phyloP scores from a whole-genome alignment of 2,329 filamentous ascomycete genomes.

The Venturia nashicola region DNA sequence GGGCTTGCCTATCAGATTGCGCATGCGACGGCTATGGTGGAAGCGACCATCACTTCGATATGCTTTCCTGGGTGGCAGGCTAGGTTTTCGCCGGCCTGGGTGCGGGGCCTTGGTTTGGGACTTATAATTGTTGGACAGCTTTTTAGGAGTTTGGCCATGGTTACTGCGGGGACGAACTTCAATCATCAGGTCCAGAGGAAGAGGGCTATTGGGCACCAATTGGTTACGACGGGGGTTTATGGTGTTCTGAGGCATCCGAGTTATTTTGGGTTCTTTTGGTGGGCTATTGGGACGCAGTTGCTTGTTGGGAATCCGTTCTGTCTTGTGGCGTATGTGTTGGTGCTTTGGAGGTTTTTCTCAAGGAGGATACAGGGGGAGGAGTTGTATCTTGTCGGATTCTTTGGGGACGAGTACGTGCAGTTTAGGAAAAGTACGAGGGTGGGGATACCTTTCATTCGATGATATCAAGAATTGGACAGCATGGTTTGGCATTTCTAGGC shows the following conservation, averaged over 20 bases:
- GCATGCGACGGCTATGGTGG: slow-evolving; percentile 60
- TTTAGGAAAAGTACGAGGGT: slow-evolving; percentile 63
- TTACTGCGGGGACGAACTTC: slow-evolving; percentile 79
- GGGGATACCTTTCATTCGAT: slow-evolving; percentile 63
- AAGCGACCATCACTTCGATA: slow-evolving; percentile 51
- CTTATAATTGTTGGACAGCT: slow-evolving; percentile 60
- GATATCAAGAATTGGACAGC: background rate
- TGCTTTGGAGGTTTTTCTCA: slow-evolving; percentile 80
- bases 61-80: slow-evolving; percentile 39
- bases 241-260: slow-evolving; percentile 66
- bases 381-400: slow-evolving; percentile 63
- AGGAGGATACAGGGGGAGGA: slow-evolving; percentile 69
- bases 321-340: slow-evolving; percentile 57
- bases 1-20: slow-evolving; percentile 76
- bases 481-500: background rate
- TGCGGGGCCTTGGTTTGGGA: slow-evolving; percentile 42
- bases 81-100: slow-evolving; percentile 30
- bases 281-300: slow-evolving; percentile 88
- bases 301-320: slow-evolving; percentile 77
- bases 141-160: slow-evolving; percentile 74
- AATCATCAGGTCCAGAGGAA: slow-evolving; percentile 68
- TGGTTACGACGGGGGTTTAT: slow-evolving; percentile 82
- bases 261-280: slow-evolving; percentile 99
- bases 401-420: slow-evolving; percentile 65
- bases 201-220: slow-evolving; percentile 56